Evolutionary conservation across 495 filamentous ascomycete species (phyloP), one percentile per base, ranked within the genome.

Genomic region (Penicillium alfredii): DNA sequence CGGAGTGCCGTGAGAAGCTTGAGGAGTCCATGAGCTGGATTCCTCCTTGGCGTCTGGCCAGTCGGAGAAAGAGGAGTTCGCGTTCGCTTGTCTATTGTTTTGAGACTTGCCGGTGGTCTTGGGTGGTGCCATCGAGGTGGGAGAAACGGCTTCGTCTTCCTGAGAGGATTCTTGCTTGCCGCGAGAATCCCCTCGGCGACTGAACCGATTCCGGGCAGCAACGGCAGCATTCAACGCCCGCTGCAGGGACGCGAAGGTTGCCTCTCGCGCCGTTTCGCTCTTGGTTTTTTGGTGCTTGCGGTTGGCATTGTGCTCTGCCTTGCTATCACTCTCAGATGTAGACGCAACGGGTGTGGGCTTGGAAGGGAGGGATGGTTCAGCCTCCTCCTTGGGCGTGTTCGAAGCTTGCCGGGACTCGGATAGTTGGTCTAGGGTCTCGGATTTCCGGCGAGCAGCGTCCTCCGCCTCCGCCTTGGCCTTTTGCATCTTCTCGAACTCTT

Each of bases 401-500:
- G 55, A 47, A 9, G 53, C 40, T 29, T 45, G 25, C 5, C 40
- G 50, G 16, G 52, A 51, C 15, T 60, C 55, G 2, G 56, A 53
- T 4, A 34, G 17, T 12, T 52, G 42, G 18, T 58, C 47, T 33
- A 48, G 11, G 18, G 51, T 38, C 33, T 64, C 59, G 22, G 56
- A 52, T 35, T 63, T 62, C 37, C 53, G 44, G 42, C 61, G 52
- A 33, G 58, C 54, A 34, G 61, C 60, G 28, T 68, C 64, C 38
- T 69, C 62, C 6, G 64, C 59, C 38, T 69, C 60, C 6, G 60
- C 60, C 51, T 76, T 72, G 38, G 72, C 73, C 39, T 72, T 69
- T 47, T 77, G 75, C 55, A 76, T 64, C 32, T 61, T 62, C 51
- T 68, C 67, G 59, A 55, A 79, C 51, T 86, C 80, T 53, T 80